Conservation (phyloP, 108 stramenopile species). For the Cylindrotheca closterium region DNA sequence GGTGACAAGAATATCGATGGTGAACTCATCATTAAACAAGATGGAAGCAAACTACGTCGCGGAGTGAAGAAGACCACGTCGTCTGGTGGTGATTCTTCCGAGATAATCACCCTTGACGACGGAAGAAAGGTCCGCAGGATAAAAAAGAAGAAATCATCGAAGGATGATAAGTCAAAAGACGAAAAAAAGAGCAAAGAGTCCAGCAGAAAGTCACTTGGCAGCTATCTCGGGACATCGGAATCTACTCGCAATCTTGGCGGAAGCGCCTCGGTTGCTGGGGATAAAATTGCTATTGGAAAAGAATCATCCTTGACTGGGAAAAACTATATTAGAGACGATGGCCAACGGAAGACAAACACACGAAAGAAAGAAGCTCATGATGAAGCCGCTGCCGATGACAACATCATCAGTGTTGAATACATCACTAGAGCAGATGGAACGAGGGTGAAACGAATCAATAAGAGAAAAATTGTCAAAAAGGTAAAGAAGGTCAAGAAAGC, state of each 20-base stretch:
- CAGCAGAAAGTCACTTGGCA: no score
- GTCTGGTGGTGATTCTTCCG: no score
- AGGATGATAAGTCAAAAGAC: no score
- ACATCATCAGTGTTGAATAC: slow-evolving; percentile 26
- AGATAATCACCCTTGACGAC: slow-evolving; percentile 41
- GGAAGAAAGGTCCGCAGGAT: slow-evolving; percentile 52
- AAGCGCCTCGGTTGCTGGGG: slow-evolving; percentile 19
- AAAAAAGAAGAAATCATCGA: background rate
- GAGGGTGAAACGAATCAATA: slow-evolving; percentile 35
- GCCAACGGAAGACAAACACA: no score
- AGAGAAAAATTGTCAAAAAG: no score
- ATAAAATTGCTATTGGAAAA: background rate
- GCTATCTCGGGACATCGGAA: no score
- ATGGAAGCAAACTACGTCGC: slow-evolving; percentile 25
- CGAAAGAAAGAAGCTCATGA: slow-evolving; percentile 23
- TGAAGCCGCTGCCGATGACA: slow-evolving; percentile 1
- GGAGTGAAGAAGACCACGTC: slow-evolving; percentile 10
- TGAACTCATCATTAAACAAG: slow-evolving; percentile 31
- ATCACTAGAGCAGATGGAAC: slow-evolving; percentile 46
- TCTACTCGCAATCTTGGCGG: slow-evolving; percentile 2
- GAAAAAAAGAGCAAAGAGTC: no score
- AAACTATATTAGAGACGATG: slow-evolving; percentile 23
- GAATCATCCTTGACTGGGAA: background rate
- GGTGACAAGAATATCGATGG: no score
- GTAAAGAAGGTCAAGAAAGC: no score